A percentile compares a stretch with the other conserved stretches of the same genome.
Evolutionary conservation across 2,329 filamentous ascomycete species (phyloP).

Genomic region (Lasiodiplodia hormozganensis): DNA sequence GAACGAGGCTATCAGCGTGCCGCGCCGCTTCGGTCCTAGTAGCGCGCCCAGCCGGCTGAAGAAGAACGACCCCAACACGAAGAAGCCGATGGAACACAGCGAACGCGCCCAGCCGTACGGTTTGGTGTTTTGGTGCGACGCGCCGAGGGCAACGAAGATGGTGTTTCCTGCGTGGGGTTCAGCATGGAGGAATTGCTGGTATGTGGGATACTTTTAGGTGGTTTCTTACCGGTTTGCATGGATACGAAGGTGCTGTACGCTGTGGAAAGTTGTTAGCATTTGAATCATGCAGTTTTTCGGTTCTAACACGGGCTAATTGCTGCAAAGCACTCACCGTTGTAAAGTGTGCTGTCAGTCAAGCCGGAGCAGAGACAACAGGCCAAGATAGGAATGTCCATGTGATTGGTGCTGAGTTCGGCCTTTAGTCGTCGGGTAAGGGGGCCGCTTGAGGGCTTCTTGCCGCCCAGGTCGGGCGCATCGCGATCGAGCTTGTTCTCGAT

Average conservation of each 20-base stretch:
- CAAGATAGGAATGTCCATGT: constrained; percentile 73
- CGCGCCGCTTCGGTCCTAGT: constrained; percentile 67
- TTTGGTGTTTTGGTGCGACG: constrained; percentile 62
- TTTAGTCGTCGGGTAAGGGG: constrained; percentile 1
- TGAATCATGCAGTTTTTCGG: neutral
- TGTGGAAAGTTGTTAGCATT: neutral
- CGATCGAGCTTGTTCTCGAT: constrained; percentile 11
- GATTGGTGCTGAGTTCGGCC: constrained; percentile 64
- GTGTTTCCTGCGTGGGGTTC: constrained; percentile 64
- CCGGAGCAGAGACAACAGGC: constrained; percentile 80
- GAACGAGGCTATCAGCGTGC: constrained; percentile 64
- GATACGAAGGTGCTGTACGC: constrained; percentile 79
- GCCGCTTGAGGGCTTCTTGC: neutral
- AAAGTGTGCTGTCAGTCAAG: constrained; percentile 76
- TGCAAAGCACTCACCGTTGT: constrained; percentile 60
- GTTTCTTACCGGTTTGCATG: constrained; percentile 75
- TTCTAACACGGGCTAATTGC: neutral
- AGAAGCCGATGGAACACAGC: constrained; percentile 71
- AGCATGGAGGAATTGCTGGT: neutral
- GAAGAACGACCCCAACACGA: constrained; percentile 74
- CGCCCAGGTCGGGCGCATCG: constrained; percentile 7
- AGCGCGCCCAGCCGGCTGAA: constrained; percentile 73
- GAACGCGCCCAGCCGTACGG: constrained; percentile 74
- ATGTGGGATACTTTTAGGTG: neutral
- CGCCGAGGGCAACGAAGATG: constrained; percentile 77